Evolutionary conservation across 2,329 filamentous ascomycete species (phyloP).

Genomic region (Epichloe hybrida): DNA sequence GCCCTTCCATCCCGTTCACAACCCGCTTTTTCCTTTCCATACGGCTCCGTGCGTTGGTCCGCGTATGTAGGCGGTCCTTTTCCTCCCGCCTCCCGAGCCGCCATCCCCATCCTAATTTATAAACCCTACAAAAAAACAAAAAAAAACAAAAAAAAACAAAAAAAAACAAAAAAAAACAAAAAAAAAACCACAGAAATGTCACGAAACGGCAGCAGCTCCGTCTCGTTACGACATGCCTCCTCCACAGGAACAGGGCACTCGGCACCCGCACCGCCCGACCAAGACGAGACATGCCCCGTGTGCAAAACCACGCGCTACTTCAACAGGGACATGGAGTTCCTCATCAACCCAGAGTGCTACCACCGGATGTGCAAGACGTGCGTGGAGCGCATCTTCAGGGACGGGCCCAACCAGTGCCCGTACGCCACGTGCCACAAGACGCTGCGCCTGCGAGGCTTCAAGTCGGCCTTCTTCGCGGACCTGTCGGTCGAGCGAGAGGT

Average conservation of each 20-base stretch:
- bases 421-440: slow-evolving; percentile 81
- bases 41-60: no score
- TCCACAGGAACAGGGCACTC: slow-evolving; percentile 5
- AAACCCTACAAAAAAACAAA: neutral
- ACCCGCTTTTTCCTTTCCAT: no score
- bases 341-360: slow-evolving; percentile 97
- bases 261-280: slow-evolving; percentile 11
- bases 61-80: neutral
- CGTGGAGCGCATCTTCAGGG: slow-evolving; percentile 85
- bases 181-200: slow-evolving; percentile 12
- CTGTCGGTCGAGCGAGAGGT: slow-evolving; percentile 82
- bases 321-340: slow-evolving; percentile 85
- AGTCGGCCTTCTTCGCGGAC: slow-evolving; percentile 80
- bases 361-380: slow-evolving; percentile 97
- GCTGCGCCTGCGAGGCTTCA: slow-evolving; percentile 71
- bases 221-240: slow-evolving; percentile 17
- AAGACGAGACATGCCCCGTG: slow-evolving; percentile 76
- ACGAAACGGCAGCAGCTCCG: slow-evolving; percentile 11
- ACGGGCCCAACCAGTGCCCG: slow-evolving; percentile 83
- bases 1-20: no score
- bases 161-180: slow-evolving; percentile 5
- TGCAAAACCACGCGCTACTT: slow-evolving; percentile 96
- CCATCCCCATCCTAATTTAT: neutral
- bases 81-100: neutral
- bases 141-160: slow-evolving; percentile 9